Evolutionary conservation across 2,329 filamentous ascomycete species (phyloP), one percentile per base, ranked within the genome.

Genomic region (Cladophialophora psammophila): DNA sequence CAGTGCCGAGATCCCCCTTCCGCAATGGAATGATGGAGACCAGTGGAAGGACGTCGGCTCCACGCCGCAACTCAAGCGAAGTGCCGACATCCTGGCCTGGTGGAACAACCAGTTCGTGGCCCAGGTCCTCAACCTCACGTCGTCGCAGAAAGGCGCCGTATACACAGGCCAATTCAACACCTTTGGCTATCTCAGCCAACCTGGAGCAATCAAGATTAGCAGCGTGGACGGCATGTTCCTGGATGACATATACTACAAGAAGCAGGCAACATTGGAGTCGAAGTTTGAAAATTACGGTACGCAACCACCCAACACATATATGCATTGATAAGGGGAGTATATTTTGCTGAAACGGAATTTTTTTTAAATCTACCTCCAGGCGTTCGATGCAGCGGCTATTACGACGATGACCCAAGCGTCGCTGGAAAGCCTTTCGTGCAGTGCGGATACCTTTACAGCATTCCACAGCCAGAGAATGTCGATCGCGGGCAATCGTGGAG

Each of bases 401-500:
- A 56, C 53, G 53, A 56, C 53, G 53, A 56, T 26, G 53, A 56
- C 18, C 53, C 32, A 10, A 56, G 53, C 53, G 18, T 35, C 13
- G 31, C 12, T 13, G 53, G 31, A 26, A 56, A 56, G 18, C n/a
- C 53, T 4, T 56, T 56, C 53, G 35, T 56, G 53, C 53, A 56
- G 35, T 56, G 53, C 31, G 53, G 53, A 15, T 56, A 56, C 35
- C 35, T 56, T 31, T 56, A 56, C 53, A 56, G 32, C 32, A 56
- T 56, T 26, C 53, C 53, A 15, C 53, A 38, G 32, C 53, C 53
- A 12, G 53, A 56, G 53, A 15, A 56, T 26, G 53, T 35, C 32
- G 31, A 20, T 12, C 2, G 8, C 4, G 53, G 32, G 4, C 53
- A 72, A 3, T 71, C 75, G 2, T 68, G 79, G 1, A 67, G 80